These are phyloP conservation scores for Metarhizium rileyi DNA, from an alignment of 2,329 filamentous ascomycete genomes.

Conservation along the genomic window DNA sequence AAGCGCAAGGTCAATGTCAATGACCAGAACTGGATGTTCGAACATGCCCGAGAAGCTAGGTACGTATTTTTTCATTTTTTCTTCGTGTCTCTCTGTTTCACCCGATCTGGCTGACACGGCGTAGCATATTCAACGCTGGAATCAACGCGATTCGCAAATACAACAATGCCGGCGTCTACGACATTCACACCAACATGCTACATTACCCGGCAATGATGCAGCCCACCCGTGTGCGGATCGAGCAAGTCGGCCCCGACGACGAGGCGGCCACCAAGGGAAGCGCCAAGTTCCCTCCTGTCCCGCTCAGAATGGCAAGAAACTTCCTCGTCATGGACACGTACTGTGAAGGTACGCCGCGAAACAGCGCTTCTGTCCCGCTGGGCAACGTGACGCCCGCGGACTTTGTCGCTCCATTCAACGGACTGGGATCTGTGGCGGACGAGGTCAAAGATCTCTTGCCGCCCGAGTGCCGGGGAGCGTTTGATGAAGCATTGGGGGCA, in stretches of 20 bases:
- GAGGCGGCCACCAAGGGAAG: conserved; percentile 18
- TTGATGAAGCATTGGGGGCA: conserved; percentile 53
- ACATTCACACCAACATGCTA: conserved; percentile 87
- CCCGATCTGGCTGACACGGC: background rate
- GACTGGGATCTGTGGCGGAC: conserved; percentile 53
- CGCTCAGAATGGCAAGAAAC: conserved; percentile 42
- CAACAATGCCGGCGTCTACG: conserved; percentile 72
- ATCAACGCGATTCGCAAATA: conserved; percentile 58
- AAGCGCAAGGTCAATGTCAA: conserved; percentile 82
- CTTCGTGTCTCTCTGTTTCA: too few species aligned
- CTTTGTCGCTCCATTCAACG: conserved; percentile 45
- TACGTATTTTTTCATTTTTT: conserved; percentile 28
- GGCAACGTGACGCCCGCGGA: conserved; percentile 32
- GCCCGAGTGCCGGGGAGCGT: conserved; percentile 60
- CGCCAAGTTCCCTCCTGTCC: conserved; percentile 36
- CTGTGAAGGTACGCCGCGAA: conserved; percentile 40
- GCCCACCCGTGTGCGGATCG: conserved; percentile 76
- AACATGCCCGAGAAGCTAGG: conserved; percentile 88
- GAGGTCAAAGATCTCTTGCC: conserved; percentile 59
- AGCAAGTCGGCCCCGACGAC: conserved; percentile 49
- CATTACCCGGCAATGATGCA: conserved; percentile 84
- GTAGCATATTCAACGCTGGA: conserved; percentile 72
- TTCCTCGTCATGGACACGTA: conserved; percentile 46
- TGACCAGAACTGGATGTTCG: conserved; percentile 91
- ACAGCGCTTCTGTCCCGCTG: conserved; percentile 36